Evolutionary conservation across 192 early-diverging fungal genomes (phyloP).

Genomic region (Backusella morwellensis): DNA sequence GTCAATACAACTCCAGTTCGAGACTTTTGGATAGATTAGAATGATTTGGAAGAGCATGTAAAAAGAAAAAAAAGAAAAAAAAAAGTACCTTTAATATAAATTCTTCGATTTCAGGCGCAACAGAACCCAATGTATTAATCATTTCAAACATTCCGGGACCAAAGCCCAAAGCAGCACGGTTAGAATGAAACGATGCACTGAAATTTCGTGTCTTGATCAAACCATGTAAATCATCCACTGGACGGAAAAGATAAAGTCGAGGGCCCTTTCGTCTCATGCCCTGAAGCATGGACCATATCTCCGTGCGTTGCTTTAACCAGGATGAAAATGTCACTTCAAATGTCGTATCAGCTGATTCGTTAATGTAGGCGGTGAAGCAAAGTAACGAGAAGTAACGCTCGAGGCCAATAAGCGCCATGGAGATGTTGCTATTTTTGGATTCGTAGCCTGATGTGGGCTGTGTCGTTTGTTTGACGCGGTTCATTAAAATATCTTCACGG

Average conservation of each 20-base stretch:
- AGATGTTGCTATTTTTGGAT: conserved; percentile 18
- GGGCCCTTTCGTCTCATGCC: conserved; percentile 42
- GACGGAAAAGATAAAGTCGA: conserved; percentile 49
- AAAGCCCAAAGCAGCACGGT: conserved; percentile 13
- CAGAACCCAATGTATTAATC: conserved; percentile 19
- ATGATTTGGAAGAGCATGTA: no score
- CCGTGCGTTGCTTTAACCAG: conserved; percentile 39
- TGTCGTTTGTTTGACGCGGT: conserved; percentile 53
- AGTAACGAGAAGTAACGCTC: conserved; percentile 62
- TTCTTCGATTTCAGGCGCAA: conserved; percentile 50
- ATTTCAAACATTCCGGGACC: conserved; percentile 34
- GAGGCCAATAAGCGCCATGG: conserved; percentile 47
- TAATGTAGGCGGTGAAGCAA: conserved; percentile 52
- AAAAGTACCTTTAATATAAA: conserved; percentile 50
- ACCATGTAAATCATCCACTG: conserved; percentile 52
- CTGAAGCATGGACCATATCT: conserved; percentile 56
- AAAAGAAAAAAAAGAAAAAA: conserved; percentile 13
- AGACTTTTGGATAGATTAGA: conserved; percentile 8
- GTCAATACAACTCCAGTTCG: conserved; percentile 54
- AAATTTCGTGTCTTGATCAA: neutral
- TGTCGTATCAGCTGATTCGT: conserved; percentile 24
- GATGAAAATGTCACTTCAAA: conserved; percentile 30
- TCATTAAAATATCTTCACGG: conserved; percentile 56
- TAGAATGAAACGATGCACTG: neutral
- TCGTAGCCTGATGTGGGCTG: conserved; percentile 21